Percentiles rank a stretch among this genome's conserved stretches.
phyloP scores from a whole-genome alignment of 306 rosid genomes.

The Astragalus membranaceus region DNA sequence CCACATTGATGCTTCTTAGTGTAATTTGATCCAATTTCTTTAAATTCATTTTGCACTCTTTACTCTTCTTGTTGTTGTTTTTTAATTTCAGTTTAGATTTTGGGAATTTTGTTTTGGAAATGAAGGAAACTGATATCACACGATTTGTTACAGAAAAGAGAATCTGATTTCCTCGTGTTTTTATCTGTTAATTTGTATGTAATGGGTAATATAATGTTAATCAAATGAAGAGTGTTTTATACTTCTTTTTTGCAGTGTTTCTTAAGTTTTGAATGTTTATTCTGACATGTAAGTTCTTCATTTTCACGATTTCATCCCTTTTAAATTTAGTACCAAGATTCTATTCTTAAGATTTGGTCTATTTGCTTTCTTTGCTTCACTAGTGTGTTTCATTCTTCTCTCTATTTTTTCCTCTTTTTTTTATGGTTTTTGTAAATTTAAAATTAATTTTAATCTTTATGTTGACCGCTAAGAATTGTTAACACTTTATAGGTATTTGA shows the following conservation, averaged over 20 bases:
- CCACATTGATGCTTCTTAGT: neutral
- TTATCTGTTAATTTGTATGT: neutral
- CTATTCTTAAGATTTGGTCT: neutral
- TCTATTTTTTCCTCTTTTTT: neutral
- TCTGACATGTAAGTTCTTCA: neutral
- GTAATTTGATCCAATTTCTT: constrained; percentile 8
- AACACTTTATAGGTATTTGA: neutral
- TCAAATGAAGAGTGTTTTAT: neutral
- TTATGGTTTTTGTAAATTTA: neutral
- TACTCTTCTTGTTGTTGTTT: neutral
- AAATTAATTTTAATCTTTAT: neutral
- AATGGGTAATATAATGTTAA: neutral
- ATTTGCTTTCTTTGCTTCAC: neutral
- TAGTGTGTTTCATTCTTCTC: neutral
- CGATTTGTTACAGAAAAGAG: neutral
- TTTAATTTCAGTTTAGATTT: neutral
- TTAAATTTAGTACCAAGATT: neutral
- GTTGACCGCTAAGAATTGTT: neutral
- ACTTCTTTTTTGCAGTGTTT: constrained; percentile 16
- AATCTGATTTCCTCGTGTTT: neutral
- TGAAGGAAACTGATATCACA: neutral
- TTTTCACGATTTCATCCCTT: neutral
- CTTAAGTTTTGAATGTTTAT: constrained; percentile 7
- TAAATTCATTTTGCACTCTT: neutral
- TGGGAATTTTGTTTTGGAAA: neutral